Conservation (phyloP, 2,329 filamentous ascomycete species). For the Neurospora sp. region DNA sequence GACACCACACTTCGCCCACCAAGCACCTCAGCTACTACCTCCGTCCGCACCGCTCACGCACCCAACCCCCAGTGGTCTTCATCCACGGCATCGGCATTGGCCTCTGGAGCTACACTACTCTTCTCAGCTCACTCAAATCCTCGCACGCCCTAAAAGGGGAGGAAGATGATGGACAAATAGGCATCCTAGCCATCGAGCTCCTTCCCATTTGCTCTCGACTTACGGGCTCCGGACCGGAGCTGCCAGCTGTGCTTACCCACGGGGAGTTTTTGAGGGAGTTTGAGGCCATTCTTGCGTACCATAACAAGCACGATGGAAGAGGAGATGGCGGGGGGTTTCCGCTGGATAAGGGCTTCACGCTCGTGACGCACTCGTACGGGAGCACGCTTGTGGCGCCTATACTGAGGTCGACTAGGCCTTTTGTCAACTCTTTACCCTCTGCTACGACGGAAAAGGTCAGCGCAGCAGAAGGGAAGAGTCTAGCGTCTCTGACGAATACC, state of each 20-base stretch:
- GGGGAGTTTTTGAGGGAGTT: slow-evolving; percentile 23
- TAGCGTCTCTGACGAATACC: slow-evolving; percentile 40
- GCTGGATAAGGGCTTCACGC: slow-evolving; percentile 37
- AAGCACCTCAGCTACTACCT: slow-evolving; percentile 53
- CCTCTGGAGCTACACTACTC: slow-evolving; percentile 49
- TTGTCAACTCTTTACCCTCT: slow-evolving; percentile 1
- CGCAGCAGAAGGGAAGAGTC: slow-evolving; percentile 26
- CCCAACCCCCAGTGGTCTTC: slow-evolving; percentile 51
- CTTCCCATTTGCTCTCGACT: slow-evolving; percentile 55
- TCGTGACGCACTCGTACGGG: slow-evolving; percentile 56
- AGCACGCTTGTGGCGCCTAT: slow-evolving; percentile 53
- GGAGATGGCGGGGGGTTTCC: not conserved
- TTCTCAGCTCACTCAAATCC: slow-evolving; percentile 41
- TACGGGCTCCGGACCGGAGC: slow-evolving; percentile 34
- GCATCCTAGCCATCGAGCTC: slow-evolving; percentile 56
- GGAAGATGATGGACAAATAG: slow-evolving; percentile 36
- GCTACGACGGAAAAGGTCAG: slow-evolving; percentile 26
- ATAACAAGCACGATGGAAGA: slow-evolving; percentile 33
- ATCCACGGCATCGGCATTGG: slow-evolving; percentile 64
- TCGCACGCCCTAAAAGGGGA: slow-evolving; percentile 11
- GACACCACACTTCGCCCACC: slow-evolving; percentile 31
- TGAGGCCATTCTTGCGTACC: slow-evolving; percentile 43
- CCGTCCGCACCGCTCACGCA: slow-evolving; percentile 48
- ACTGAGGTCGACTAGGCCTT: slow-evolving; percentile 32
- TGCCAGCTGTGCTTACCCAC: slow-evolving; percentile 44